These are phyloP conservation scores for Lathyrus oleraceus DNA, from an alignment of 306 rosid genomes.

Conservation along the genomic window DNA sequence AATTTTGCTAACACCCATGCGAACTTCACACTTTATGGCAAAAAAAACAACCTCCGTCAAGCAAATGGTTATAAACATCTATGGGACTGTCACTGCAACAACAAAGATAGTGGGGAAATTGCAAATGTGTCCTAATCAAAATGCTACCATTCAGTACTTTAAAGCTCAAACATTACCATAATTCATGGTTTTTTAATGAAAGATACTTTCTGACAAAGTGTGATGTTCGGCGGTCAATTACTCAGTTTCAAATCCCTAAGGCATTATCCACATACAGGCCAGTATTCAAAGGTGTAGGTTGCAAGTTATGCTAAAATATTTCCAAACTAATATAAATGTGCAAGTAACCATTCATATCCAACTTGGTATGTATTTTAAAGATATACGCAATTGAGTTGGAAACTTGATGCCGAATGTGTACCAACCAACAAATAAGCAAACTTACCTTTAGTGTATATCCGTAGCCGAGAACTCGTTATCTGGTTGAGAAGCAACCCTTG, in stretches of 20 bases:
- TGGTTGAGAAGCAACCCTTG: conserved; percentile 45
- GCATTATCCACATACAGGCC: conserved; percentile 20
- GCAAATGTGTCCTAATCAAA: neutral
- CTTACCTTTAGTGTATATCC: conserved; percentile 61
- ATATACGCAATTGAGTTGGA: conserved; percentile 27
- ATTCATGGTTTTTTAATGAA: conserved; percentile 15
- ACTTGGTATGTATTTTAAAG: neutral
- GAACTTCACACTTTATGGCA: conserved; percentile 6
- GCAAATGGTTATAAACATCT: conserved; percentile 17
- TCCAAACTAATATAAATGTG: conserved; percentile 3
- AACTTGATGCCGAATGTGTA: conserved; percentile 23
- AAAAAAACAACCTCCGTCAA: conserved; percentile 24
- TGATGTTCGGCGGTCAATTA: conserved; percentile 16
- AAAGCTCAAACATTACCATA: conserved; percentile 12
- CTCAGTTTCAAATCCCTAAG: conserved; percentile 14
- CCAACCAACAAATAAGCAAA: conserved; percentile 36
- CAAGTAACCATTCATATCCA: conserved; percentile 22
- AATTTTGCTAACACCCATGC: conserved; percentile 7
- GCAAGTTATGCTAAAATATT: neutral
- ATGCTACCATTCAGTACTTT: conserved; percentile 15
- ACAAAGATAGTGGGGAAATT: conserved; percentile 10
- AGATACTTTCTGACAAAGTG: neutral
- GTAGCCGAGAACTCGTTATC: conserved; percentile 48
- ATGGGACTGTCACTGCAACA: conserved; percentile 18
- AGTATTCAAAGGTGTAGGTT: conserved; percentile 4